Evolutionary conservation across 306 rosid species (phyloP).

Genomic region (Comarum palustre): DNA sequence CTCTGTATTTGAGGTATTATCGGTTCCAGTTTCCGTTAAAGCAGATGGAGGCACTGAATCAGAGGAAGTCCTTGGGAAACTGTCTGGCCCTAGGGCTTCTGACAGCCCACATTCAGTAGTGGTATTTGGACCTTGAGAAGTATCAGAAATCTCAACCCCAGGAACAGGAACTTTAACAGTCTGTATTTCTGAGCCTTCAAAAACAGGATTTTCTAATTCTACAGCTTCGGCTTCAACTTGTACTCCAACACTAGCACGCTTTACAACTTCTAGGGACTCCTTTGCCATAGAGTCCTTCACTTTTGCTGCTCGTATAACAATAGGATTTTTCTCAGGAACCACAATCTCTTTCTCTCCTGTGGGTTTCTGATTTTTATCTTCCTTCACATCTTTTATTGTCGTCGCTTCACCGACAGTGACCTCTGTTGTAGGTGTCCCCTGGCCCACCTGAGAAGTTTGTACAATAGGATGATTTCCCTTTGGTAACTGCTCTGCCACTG

Average conservation of each 20-base stretch:
- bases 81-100: slow-evolving; percentile 31
- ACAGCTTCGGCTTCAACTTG: slow-evolving; percentile 31
- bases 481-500: slow-evolving; percentile 67
- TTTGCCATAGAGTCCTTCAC: slow-evolving; percentile 21
- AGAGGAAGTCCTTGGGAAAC: slow-evolving; percentile 26
- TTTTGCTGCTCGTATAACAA: slow-evolving; percentile 28
- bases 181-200: slow-evolving; percentile 37
- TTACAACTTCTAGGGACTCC: slow-evolving; percentile 31
- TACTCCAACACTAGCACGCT: slow-evolving; percentile 30
- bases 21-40: slow-evolving; percentile 34
- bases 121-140: slow-evolving; percentile 19
- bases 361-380: slow-evolving; percentile 34
- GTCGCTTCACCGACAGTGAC: slow-evolving; percentile 31
- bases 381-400: slow-evolving; percentile 32
- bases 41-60: slow-evolving; percentile 24
- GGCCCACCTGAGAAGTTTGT: slow-evolving; percentile 40
- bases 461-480: slow-evolving; percentile 43
- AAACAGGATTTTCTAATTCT: slow-evolving; percentile 30
- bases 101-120: slow-evolving; percentile 28
- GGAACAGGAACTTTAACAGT: slow-evolving; percentile 25
- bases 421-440: slow-evolving; percentile 33
- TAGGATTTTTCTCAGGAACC: slow-evolving; percentile 25
- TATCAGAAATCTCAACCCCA: slow-evolving; percentile 39
- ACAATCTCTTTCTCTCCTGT: slow-evolving; percentile 28
- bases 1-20: slow-evolving; percentile 31